phyloP scores from a whole-genome alignment of 129 eudicot species.

The Oenanthe sinensis region DNA sequence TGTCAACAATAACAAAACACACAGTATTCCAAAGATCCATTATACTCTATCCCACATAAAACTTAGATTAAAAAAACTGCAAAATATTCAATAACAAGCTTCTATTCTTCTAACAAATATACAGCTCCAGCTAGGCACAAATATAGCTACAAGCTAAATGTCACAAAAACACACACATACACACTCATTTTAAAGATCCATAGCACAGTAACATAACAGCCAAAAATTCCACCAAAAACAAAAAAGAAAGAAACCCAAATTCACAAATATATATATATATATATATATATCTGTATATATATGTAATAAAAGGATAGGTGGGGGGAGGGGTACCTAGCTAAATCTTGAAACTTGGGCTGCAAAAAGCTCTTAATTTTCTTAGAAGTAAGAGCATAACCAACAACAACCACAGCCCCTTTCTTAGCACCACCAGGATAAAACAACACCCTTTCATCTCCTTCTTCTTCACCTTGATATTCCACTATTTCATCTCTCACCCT shows the following conservation, averaged over 20 bases:
- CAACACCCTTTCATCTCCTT: constrained; percentile 26
- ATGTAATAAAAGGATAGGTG: background rate
- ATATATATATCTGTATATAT: too few relatives aligned
- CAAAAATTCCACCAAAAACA: background rate
- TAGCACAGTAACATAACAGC: background rate
- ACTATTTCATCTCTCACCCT: constrained; percentile 53
- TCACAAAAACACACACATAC: background rate
- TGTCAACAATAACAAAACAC: background rate
- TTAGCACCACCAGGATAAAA: constrained; percentile 31
- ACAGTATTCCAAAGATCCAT: background rate
- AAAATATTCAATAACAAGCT: background rate
- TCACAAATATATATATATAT: background rate
- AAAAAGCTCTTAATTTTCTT: constrained; percentile 89
- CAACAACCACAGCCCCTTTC: constrained; percentile 53
- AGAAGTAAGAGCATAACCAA: constrained; percentile 87
- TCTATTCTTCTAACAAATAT: background rate
- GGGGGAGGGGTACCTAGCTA: constrained; percentile 52
- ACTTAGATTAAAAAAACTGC: background rate
- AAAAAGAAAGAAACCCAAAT: background rate
- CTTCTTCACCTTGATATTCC: constrained; percentile 27
- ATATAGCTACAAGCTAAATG: background rate
- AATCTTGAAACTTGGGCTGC: constrained; percentile 79
- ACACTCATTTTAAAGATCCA: background rate
- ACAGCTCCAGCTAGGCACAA: background rate
- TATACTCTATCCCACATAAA: background rate